These are phyloP conservation scores for Fusarium continuum DNA, from an alignment of 2,329 filamentous ascomycete species.

Conservation along the genomic window DNA sequence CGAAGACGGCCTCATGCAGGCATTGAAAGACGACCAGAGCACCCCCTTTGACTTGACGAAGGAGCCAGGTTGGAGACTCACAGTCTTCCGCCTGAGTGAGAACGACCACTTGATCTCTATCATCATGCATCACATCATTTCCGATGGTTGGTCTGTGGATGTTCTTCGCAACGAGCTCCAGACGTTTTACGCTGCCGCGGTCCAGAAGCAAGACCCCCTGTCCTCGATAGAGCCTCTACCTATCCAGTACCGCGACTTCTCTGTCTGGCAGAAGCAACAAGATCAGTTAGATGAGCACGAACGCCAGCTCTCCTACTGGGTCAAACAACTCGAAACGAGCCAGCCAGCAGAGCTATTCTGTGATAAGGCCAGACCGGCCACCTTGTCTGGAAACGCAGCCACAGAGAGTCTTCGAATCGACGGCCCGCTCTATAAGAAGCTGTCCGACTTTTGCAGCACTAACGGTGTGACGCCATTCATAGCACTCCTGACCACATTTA, in stretches of 20 bases:
- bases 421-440: not conserved
- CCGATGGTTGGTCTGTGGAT: slow-evolving; percentile 39
- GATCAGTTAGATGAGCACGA: not conserved
- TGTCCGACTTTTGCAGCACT: not conserved
- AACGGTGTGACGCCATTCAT: not conserved
- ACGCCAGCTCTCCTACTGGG: not conserved
- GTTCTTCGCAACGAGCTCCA: slow-evolving; percentile 12
- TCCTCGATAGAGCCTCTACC: not conserved
- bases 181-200: not conserved
- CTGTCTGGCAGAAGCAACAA: not conserved
- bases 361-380: not conserved
- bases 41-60: not conserved
- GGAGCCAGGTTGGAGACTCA: not conserved
- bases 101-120: slow-evolving; percentile 22
- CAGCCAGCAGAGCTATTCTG: not conserved
- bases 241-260: not conserved
- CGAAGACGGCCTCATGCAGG: not conserved
- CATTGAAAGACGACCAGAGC: not conserved
- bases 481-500: not conserved
- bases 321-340: not conserved
- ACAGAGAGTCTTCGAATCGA: not conserved
- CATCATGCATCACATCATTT: slow-evolving; percentile 39
- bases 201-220: not conserved
- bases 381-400: not conserved
- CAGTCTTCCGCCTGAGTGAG: not conserved